A percentile compares a stretch with the other conserved stretches of the same genome.
These are phyloP conservation scores for Neurospora sp. DNA, from an alignment of 495 filamentous ascomycete species.

Conservation along the genomic window DNA sequence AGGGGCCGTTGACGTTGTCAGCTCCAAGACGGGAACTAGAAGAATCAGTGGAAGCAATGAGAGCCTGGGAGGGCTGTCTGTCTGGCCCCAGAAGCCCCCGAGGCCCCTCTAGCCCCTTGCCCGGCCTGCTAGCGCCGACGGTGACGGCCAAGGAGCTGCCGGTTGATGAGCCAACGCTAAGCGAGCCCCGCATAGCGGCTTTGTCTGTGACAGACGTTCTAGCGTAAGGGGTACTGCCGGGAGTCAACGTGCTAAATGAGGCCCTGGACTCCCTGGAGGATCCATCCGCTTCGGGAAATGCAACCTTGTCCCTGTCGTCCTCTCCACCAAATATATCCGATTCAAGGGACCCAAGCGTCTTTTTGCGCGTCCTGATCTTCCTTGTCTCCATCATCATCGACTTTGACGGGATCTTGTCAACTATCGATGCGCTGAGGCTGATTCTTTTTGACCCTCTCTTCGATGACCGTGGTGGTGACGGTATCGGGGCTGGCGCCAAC, in stretches of 20 bases:
- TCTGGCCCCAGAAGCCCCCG: background rate
- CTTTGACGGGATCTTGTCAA: slow-evolving; percentile 22
- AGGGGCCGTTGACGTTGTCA: slow-evolving; percentile 5
- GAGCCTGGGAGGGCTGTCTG: background rate
- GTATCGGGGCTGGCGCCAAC: background rate
- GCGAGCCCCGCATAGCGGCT: slow-evolving; percentile 12
- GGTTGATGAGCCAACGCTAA: background rate
- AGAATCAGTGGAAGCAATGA: background rate
- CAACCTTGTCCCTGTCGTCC: slow-evolving; percentile 12
- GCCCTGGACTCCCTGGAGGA: background rate
- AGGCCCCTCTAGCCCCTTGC: background rate
- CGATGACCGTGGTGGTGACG: background rate
- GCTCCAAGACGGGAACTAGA: background rate
- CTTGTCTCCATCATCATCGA: background rate
- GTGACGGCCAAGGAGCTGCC: background rate
- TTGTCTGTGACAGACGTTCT: background rate
- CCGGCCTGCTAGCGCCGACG: background rate
- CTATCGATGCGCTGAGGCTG: slow-evolving; percentile 4
- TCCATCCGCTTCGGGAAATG: slow-evolving; percentile 6
- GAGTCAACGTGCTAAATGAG: background rate
- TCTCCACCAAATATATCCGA: background rate
- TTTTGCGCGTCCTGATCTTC: slow-evolving; percentile 24
- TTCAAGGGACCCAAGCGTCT: slow-evolving; percentile 9
- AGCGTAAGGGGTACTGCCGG: background rate
- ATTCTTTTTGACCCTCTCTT: background rate